Percentiles rank a stretch among this genome's conserved stretches.
phyloP scores from a whole-genome alignment of 179 eudicot genomes.

The Drosera spatulata region DNA sequence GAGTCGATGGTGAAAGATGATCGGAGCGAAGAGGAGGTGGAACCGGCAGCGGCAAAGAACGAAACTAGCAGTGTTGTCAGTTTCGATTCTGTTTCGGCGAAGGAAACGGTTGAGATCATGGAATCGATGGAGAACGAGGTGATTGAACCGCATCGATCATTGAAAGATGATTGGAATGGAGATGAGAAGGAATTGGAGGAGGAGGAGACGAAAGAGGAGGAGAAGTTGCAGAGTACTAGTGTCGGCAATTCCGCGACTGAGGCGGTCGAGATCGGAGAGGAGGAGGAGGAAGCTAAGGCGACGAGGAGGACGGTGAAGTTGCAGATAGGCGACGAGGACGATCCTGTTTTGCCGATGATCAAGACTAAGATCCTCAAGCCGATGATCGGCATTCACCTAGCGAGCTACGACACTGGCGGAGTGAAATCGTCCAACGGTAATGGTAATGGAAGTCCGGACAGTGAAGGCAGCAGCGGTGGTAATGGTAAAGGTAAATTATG shows the following conservation, averaged over 20 bases:
- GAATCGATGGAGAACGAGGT: too few species aligned
- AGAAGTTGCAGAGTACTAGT: neutral
- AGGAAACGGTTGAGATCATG: too few species aligned
- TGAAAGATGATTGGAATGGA: too few species aligned
- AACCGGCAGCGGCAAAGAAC: too few species aligned
- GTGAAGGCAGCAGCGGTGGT: neutral
- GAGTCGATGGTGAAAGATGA: too few species aligned
- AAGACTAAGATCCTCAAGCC: neutral
- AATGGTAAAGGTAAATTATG: neutral
- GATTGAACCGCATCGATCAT: too few species aligned
- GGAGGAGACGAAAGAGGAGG: neutral
- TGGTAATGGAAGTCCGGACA: neutral
- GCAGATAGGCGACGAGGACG: neutral
- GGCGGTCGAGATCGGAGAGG: too few species aligned
- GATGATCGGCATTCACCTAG: slow-evolving; percentile 4
- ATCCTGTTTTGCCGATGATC: too few species aligned
- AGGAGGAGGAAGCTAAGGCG: neutral
- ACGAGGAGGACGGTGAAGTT: neutral
- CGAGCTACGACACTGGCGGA: neutral
- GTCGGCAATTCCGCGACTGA: too few species aligned
- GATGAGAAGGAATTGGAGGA: neutral
- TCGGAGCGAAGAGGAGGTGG: too few species aligned
- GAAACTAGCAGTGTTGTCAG: too few species aligned
- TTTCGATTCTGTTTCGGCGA: too few species aligned
- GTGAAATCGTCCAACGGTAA: neutral